These are phyloP conservation scores for Lachnellula cervina DNA, from an alignment of 2,329 filamentous ascomycete species.

Conservation along the genomic window DNA sequence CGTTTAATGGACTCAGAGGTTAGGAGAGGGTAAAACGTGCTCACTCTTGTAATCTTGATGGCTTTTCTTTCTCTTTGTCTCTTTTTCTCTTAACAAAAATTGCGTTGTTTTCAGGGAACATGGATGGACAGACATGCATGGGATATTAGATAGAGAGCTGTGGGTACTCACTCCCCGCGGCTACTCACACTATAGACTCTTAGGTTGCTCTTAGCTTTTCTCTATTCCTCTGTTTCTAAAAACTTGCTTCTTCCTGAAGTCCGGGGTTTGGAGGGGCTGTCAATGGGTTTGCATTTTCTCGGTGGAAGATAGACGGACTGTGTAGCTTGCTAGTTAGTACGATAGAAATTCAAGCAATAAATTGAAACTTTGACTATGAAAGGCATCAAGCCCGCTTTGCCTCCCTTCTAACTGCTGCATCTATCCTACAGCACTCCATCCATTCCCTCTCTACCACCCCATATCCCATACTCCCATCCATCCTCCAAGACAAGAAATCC, in stretches of 20 bases:
- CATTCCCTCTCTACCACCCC: too few species aligned
- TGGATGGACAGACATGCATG: neutral
- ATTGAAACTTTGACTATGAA: neutral
- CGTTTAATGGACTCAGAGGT: conserved; percentile 25
- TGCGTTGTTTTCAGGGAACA: conserved; percentile 14
- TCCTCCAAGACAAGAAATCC: too few species aligned
- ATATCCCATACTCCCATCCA: too few species aligned
- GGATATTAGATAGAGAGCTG: conserved; percentile 9
- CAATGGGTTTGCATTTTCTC: neutral
- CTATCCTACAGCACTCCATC: too few species aligned
- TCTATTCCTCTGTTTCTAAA: neutral
- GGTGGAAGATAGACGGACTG: conserved; percentile 1
- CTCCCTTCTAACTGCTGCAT: too few species aligned
- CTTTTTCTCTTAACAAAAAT: conserved; percentile 20
- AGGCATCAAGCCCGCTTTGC: too few species aligned
- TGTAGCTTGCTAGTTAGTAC: conserved; percentile 6
- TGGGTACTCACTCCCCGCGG: conserved; percentile 3
- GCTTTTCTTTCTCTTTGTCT: conserved; percentile 14
- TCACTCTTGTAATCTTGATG: conserved; percentile 11
- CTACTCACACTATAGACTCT: neutral
- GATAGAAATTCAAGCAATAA: conserved; percentile 1
- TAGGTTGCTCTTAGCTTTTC: neutral
- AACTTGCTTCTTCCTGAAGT: neutral
- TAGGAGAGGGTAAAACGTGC: conserved; percentile 22
- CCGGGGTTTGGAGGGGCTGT: neutral